A percentile compares a stretch with the other conserved stretches of the same genome.
phyloP scores from a whole-genome alignment of 768 basidiomycete genomes.

The Tylopilus rubrobrunneus region DNA sequence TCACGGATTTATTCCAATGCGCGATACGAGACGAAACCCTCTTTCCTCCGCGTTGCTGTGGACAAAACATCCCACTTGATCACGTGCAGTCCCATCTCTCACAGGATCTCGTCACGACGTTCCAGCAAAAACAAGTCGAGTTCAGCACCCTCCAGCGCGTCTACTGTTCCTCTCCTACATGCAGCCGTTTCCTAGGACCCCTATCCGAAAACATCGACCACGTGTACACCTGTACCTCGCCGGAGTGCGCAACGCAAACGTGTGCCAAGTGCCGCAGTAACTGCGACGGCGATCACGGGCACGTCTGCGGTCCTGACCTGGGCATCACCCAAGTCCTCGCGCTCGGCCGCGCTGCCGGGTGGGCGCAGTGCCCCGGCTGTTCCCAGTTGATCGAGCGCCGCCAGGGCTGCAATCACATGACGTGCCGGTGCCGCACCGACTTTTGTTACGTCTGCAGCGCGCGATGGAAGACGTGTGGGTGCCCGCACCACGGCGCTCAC shows the following conservation, averaged over 20 bases:
- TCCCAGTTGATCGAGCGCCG: not conserved
- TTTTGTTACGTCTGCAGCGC: too few relatives aligned
- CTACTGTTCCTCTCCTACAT: slow-evolving; percentile 35
- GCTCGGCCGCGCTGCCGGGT: not conserved
- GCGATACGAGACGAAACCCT: not conserved
- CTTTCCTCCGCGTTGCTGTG: not conserved
- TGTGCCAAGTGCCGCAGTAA: not conserved
- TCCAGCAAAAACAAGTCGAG: not conserved
- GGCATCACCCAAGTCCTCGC: not conserved
- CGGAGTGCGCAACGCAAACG: not conserved
- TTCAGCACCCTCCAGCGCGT: slow-evolving; percentile 5
- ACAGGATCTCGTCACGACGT: not conserved
- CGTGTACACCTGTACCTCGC: slow-evolving; percentile 25
- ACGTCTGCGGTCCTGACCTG: not conserved
- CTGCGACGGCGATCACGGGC: not conserved
- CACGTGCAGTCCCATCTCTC: not conserved
- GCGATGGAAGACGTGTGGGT: too few relatives aligned
- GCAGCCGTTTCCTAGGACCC: slow-evolving; percentile 37
- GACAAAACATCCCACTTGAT: not conserved
- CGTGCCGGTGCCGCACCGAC: too few relatives aligned
- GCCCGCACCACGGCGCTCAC: too few relatives aligned
- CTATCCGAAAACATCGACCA: slow-evolving; percentile 12
- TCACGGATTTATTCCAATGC: not conserved
- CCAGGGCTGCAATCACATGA: not conserved
- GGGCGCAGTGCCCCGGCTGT: not conserved